Evolutionary conservation across 2,329 filamentous ascomycete species (phyloP), one percentile per base, ranked within the genome.

Genomic region (Xylariomycetidae sp.): DNA sequence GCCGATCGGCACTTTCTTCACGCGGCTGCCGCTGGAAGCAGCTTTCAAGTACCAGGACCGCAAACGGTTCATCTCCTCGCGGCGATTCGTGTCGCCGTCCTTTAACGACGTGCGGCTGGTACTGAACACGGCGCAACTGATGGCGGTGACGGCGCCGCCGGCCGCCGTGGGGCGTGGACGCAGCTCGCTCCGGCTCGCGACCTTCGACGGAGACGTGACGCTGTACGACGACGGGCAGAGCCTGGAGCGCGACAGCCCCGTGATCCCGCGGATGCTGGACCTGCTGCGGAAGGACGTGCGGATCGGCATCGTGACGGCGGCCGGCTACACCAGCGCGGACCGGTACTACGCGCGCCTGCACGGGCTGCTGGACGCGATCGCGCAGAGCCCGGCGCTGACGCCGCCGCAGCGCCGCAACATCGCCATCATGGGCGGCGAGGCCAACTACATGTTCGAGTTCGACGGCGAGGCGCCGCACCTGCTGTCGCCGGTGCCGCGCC

Each of bases 191-290:
- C 79, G 92, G 48, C 73, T 98, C 4, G 82, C 94, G 34, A 98
- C 92, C 0, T 98, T 98, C 56, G 92, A 98, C 59, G 92, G 92
- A 60, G 92, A 98, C 61, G 88, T 98, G 31, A 98, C 92, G 1
- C 72, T 98, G 15, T 98, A 98, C 58, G 84, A 88, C 37, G 85
- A 98, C 53, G 92, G 92, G 10, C 73, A 87, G 49, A 85, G 78
- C 43, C 69, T 98, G 7, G 78, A 81, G 34, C 68, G 79, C 0
- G 70, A 76, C 12, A 94, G 85, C 56, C 84, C 87, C 0, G 78
- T 94, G 12, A 88, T 96, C 33, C 65, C 72, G 1, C 65, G 72
- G 18, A 68, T 81, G 23, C 57, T 81, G 13, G 79, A 80, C 40
- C 77, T 98, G 12, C 74, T 98, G 48, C 71, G 70, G 29, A 79